These are phyloP conservation scores for Populus hybrid DNA, from an alignment of 441 rosid genomes.

Conservation along the genomic window DNA sequence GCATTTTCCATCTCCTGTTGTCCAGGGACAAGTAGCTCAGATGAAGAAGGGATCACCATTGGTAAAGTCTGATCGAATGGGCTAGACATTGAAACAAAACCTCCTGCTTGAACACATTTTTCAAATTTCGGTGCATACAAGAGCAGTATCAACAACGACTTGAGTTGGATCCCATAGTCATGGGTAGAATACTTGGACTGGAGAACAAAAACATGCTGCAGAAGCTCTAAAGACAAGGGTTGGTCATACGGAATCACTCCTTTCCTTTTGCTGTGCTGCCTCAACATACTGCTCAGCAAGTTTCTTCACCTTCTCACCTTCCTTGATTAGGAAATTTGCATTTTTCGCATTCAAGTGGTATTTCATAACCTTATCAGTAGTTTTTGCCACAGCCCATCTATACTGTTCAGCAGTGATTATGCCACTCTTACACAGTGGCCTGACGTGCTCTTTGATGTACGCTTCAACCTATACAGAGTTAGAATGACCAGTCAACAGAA, in stretches of 20 bases:
- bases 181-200: not conserved
- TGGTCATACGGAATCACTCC: constrained; percentile 24
- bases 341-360: constrained; percentile 79
- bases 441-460: constrained; percentile 92
- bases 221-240: not conserved
- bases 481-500: constrained; percentile 13
- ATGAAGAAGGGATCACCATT: not conserved
- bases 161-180: not conserved
- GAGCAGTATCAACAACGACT: not conserved
- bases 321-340: constrained; percentile 90
- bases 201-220: not conserved
- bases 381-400: constrained; percentile 91
- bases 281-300: constrained; percentile 96
- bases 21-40: not conserved
- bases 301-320: constrained; percentile 97
- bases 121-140: not conserved
- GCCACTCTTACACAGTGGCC: constrained; percentile 93
- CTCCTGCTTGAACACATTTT: not conserved
- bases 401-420: constrained; percentile 81
- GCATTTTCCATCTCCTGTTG: not conserved
- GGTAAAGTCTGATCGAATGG: not conserved
- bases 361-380: constrained; percentile 91
- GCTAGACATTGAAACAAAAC: not conserved
- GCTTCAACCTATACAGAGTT: constrained; percentile 69
- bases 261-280: constrained; percentile 66